Percentiles rank a stretch among this genome's conserved stretches.
These are phyloP conservation scores for Cladosporium cucumerinum DNA, from an alignment of 2,329 filamentous ascomycete genomes.

Conservation along the genomic window DNA sequence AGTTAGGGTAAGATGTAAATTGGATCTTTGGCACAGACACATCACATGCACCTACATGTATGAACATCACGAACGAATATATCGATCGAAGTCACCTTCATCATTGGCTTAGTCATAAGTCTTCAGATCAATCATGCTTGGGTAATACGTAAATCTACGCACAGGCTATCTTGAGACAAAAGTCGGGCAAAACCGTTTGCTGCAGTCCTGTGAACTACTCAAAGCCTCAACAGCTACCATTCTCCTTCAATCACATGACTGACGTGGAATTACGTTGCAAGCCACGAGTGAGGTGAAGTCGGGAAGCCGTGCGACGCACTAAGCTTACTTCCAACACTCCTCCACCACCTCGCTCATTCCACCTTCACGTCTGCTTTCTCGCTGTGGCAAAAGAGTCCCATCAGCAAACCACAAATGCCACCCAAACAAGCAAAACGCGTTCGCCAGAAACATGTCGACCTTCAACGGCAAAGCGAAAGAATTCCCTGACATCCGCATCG, in stretches of 20 bases:
- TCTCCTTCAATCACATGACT: not conserved
- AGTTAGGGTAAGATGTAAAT: not conserved
- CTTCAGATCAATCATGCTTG: too few relatives aligned
- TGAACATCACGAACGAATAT: too few relatives aligned
- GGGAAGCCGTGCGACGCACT: not conserved
- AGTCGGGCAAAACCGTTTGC: not conserved
- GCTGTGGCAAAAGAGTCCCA: not conserved
- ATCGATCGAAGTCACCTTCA: not conserved
- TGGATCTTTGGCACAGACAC: not conserved
- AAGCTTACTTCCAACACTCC: not conserved
- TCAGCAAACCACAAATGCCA: slow-evolving; percentile 8
- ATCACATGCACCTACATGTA: too few relatives aligned
- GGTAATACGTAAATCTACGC: too few relatives aligned
- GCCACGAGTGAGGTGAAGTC: not conserved
- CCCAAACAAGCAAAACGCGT: not conserved
- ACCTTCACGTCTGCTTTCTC: not conserved
- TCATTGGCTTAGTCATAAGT: not conserved
- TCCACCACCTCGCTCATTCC: not conserved
- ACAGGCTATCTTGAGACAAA: not conserved
- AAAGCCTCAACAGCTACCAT: not conserved
- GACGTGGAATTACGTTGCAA: not conserved
- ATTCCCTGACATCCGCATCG: slow-evolving; percentile 78
- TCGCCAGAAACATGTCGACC: slow-evolving; percentile 61
- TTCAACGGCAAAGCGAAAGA: slow-evolving; percentile 70
- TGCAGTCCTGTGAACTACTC: not conserved